phyloP scores from a whole-genome alignment of 345 rosid genomes.

The Heritiera fomes region DNA sequence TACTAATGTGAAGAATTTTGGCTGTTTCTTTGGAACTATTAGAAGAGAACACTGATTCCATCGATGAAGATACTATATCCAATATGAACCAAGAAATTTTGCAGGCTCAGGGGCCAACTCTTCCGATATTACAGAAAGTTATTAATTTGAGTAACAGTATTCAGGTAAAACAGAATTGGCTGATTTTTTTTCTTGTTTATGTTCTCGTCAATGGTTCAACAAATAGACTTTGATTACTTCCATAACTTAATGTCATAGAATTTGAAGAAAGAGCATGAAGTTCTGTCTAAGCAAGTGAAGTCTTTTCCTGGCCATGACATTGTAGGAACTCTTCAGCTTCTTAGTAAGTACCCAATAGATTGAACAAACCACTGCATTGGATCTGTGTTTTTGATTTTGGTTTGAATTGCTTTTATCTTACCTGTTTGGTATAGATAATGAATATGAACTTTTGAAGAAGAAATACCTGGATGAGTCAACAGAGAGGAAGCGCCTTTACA shows the following conservation, averaged over 20 bases:
- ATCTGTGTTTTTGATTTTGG: not conserved
- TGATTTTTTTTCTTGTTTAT: constrained; percentile 4
- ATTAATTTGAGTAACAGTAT: constrained; percentile 57
- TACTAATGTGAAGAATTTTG: not conserved
- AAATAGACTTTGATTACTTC: constrained; percentile 3
- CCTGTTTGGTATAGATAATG: constrained; percentile 49
- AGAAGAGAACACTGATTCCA: constrained; percentile 38
- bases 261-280: constrained; percentile 68
- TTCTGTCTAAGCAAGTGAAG: constrained; percentile 54
- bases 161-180: constrained; percentile 45
- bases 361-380: not conserved
- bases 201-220: not conserved
- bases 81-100: constrained; percentile 43
- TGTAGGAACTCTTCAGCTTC: constrained; percentile 43
- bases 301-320: constrained; percentile 41
- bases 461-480: constrained; percentile 63
- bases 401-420: constrained; percentile 15
- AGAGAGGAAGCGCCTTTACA: constrained; percentile 78
- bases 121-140: constrained; percentile 73
- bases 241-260: constrained; percentile 35
- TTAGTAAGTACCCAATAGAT: constrained; percentile 47
- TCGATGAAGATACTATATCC: constrained; percentile 39
- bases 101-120: constrained; percentile 52
- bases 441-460: constrained; percentile 63
- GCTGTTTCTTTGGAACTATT: constrained; percentile 20